Evolutionary conservation across 495 filamentous ascomycete genomes (phyloP).

Genomic region (Penicillium robsamsonii): DNA sequence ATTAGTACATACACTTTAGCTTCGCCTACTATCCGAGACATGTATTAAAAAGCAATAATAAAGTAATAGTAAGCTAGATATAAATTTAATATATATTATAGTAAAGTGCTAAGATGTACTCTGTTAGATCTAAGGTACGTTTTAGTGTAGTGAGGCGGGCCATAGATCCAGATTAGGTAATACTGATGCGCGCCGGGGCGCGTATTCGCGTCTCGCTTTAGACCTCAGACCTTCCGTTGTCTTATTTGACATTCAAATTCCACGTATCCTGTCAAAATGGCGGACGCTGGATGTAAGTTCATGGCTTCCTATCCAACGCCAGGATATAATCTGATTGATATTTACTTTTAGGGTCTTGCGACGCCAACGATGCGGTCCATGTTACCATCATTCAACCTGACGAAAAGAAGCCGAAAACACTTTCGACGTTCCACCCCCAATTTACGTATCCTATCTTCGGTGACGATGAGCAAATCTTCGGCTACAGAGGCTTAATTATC

Average conservation of each 20-base stretch:
- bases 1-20: too few species aligned
- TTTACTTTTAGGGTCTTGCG: slow-evolving; percentile 59
- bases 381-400: slow-evolving; percentile 66
- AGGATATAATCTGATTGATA: slow-evolving; percentile 13
- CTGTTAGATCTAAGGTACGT: too few species aligned
- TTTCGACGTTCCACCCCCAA: slow-evolving; percentile 72
- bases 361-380: slow-evolving; percentile 70
- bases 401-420: slow-evolving; percentile 51
- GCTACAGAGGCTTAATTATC: slow-evolving; percentile 77
- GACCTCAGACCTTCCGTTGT: neutral
- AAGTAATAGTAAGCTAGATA: too few species aligned
- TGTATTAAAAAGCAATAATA: too few species aligned
- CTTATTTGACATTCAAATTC: slow-evolving; percentile 1
- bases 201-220: slow-evolving; percentile 14
- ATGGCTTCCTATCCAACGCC: neutral
- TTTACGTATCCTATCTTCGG: slow-evolving; percentile 94
- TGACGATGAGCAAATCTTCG: slow-evolving; percentile 85
- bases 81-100: too few species aligned
- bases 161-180: slow-evolving; percentile 25
- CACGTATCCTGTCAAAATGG: slow-evolving; percentile 33
- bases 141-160: neutral
- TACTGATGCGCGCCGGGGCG: slow-evolving; percentile 15
- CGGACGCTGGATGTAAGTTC: slow-evolving; percentile 52
- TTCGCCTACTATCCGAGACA: too few species aligned
- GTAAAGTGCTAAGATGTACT: too few species aligned